A percentile compares a stretch with the other conserved stretches of the same genome.
These are phyloP conservation scores for Plectosphaerella sp. DNA, from an alignment of 2,329 filamentous ascomycete genomes.

Conservation along the genomic window DNA sequence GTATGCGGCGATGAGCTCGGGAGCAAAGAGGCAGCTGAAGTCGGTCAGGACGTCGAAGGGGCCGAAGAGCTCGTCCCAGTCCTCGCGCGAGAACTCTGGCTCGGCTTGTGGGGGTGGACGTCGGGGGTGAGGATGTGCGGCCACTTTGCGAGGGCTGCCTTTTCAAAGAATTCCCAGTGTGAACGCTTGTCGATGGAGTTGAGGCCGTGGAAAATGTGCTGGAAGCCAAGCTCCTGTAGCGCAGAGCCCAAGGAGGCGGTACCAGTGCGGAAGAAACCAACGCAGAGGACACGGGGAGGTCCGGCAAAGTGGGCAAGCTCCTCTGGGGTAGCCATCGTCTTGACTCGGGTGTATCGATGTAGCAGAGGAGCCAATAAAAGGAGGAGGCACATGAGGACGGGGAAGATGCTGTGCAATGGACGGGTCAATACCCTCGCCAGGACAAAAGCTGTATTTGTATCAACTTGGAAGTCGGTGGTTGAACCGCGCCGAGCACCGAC, in stretches of 20 bases:
- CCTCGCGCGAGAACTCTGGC: conserved; percentile 10
- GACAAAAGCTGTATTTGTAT: no score
- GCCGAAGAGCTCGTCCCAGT: conserved; percentile 28
- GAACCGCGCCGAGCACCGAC: no score
- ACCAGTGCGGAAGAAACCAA: conserved; percentile 12
- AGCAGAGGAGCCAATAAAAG: not conserved
- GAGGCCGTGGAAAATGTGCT: conserved; percentile 10
- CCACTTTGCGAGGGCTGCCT: conserved; percentile 4
- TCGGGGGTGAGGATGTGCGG: conserved; percentile 1
- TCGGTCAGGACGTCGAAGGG: conserved; percentile 24
- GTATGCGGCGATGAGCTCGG: conserved; percentile 22
- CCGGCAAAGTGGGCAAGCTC: conserved; percentile 1
- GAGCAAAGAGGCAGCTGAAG: conserved; percentile 19
- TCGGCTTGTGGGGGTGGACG: not conserved
- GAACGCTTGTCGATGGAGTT: conserved; percentile 2
- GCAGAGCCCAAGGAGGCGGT: conserved; percentile 8
- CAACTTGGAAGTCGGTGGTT: no score
- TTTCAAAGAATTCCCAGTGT: conserved; percentile 7
- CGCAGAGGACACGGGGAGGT: conserved; percentile 6
- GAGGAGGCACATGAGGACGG: no score
- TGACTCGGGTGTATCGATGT: not conserved
- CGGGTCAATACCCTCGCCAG: no score
- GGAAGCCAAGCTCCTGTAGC: conserved; percentile 6
- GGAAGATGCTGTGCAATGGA: no score
- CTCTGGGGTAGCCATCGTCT: conserved; percentile 2